Evolutionary conservation across 805 yeast species (phyloP).

Genomic region (Candida insectalens): DNA sequence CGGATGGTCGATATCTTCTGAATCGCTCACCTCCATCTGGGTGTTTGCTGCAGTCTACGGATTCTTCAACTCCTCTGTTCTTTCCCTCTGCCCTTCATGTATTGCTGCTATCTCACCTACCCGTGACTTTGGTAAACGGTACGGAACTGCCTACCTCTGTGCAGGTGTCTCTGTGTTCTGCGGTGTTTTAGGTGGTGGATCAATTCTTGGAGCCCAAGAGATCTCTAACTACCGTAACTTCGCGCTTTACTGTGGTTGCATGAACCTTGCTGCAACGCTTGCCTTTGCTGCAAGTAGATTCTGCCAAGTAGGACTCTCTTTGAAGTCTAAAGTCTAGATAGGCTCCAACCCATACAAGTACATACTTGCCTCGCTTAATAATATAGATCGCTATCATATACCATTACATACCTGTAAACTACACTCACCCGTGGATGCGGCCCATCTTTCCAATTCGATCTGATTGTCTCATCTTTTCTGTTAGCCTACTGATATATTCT

Average conservation of each 20-base stretch:
- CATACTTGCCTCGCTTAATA: too few relatives aligned
- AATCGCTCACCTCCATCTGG: conserved; percentile 27
- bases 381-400: too few relatives aligned
- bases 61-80: conserved; percentile 44
- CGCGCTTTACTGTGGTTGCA: conserved; percentile 32
- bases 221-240: conserved; percentile 29
- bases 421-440: too few relatives aligned
- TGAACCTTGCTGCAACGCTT: conserved; percentile 10
- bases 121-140: conserved; percentile 54
- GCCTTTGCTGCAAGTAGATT: neutral
- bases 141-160: conserved; percentile 48
- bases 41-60: conserved; percentile 45
- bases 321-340: neutral
- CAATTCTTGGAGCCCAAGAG: conserved; percentile 25
- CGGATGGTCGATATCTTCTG: conserved; percentile 18
- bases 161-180: conserved; percentile 22
- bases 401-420: too few relatives aligned
- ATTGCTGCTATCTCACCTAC: conserved; percentile 47
- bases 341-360: too few relatives aligned
- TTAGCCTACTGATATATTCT: too few relatives aligned
- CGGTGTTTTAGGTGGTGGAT: conserved; percentile 35
- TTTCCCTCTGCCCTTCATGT: conserved; percentile 54
- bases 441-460: too few relatives aligned
- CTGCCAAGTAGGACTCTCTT: neutral
- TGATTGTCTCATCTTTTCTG: too few relatives aligned